These are phyloP conservation scores for Setaria italica DNA, from an alignment of 202 grass and related monocot genomes.

Conservation along the genomic window DNA sequence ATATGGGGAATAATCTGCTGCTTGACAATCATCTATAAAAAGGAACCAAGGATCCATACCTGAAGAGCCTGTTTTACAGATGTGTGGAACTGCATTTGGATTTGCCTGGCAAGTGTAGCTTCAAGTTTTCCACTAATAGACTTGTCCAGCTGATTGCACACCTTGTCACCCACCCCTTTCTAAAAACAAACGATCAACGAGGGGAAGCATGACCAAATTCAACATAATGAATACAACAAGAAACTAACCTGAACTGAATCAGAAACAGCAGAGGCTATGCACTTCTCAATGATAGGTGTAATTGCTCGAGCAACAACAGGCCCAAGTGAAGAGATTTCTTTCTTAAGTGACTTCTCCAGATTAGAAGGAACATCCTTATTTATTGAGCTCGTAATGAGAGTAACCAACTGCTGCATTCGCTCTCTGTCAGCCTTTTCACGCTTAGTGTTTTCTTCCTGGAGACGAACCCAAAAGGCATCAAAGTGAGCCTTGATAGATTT, in stretches of 20 bases:
- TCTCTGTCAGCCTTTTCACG: slow-evolving; percentile 86
- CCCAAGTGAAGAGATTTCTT: slow-evolving; percentile 81
- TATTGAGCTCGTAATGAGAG: slow-evolving; percentile 70
- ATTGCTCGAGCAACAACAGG: slow-evolving; percentile 74
- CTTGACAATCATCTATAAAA: slow-evolving; percentile 36
- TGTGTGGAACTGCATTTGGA: slow-evolving; percentile 91
- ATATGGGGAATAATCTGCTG: slow-evolving; percentile 3
- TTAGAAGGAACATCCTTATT: slow-evolving; percentile 81
- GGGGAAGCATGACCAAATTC: slow-evolving; percentile 18
- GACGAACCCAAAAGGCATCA: slow-evolving; percentile 81
- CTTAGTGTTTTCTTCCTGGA: slow-evolving; percentile 82
- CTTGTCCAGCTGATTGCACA: slow-evolving; percentile 92
- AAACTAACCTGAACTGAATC: slow-evolving; percentile 88
- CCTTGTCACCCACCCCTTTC: slow-evolving; percentile 91
- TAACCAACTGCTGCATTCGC: slow-evolving; percentile 72
- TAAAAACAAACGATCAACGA: slow-evolving; percentile 50
- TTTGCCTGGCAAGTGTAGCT: slow-evolving; percentile 85
- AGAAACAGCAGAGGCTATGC: slow-evolving; percentile 60
- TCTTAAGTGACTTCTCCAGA: slow-evolving; percentile 84
- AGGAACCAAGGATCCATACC: slow-evolving; percentile 53
- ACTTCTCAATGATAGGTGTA: slow-evolving; percentile 84
- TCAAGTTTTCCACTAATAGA: slow-evolving; percentile 93
- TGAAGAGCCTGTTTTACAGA: slow-evolving; percentile 91
- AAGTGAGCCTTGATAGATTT: slow-evolving; percentile 81
- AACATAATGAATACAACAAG: slow-evolving; percentile 26